Conservation (phyloP, 352 stramenopile species). For the Phytophthora crassamura region DNA sequence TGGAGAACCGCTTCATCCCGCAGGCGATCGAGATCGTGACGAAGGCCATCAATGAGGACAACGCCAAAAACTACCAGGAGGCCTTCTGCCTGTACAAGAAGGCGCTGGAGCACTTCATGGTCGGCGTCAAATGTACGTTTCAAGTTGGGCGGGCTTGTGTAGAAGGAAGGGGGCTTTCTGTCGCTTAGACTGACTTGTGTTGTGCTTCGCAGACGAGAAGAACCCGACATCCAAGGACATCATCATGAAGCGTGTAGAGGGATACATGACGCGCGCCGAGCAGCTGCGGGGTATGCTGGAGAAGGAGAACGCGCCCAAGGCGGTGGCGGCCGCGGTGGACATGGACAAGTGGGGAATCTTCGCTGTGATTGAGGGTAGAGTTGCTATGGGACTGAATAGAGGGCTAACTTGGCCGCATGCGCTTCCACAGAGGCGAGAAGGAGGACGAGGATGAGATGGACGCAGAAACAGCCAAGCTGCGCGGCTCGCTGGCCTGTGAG, state of each 20-base stretch:
- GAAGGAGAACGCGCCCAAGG: conserved; percentile 60
- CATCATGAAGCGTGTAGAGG: conserved; percentile 91
- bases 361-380: not conserved
- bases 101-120: conserved; percentile 90
- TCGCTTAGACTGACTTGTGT: conserved; percentile 3
- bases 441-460: conserved; percentile 93
- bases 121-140: conserved; percentile 89
- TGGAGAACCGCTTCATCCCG: conserved; percentile 93
- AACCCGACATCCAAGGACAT: conserved; percentile 91
- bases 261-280: conserved; percentile 91
- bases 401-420: no score
- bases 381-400: no score
- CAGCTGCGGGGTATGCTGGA: conserved; percentile 86
- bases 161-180: no score
- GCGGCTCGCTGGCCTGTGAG: conserved; percentile 92
- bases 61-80: conserved; percentile 90
- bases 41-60: conserved; percentile 88
- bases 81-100: conserved; percentile 90
- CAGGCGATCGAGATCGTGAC: conserved; percentile 92
- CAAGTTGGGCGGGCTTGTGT: not conserved
- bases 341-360: conserved; percentile 72
- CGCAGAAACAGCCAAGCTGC: conserved; percentile 95
- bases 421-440: conserved; percentile 52
- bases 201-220: conserved; percentile 80
- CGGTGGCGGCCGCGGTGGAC: conserved; percentile 65